A percentile compares a stretch with the other conserved stretches of the same genome.
Evolutionary conservation across 805 yeast genomes (phyloP).

Genomic region (Candida sithepensis): DNA sequence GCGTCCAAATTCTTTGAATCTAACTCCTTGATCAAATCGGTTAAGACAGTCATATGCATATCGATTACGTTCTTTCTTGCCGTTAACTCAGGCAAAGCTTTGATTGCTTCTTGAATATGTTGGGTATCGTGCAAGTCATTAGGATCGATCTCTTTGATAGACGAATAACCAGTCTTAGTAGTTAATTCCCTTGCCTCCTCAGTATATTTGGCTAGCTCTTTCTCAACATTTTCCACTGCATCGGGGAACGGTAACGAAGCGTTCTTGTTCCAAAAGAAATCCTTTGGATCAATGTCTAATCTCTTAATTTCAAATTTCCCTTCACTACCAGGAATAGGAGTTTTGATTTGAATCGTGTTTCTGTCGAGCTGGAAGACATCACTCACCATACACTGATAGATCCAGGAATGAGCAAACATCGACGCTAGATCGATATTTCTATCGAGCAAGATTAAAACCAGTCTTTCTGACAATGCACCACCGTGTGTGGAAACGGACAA

Average conservation of each 20-base stretch:
- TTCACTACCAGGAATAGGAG: constrained; percentile 21
- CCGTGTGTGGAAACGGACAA: constrained; percentile 1
- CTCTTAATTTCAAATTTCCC: constrained; percentile 44
- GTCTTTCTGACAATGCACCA: constrained; percentile 42
- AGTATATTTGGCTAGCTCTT: constrained; percentile 75
- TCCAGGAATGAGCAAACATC: constrained; percentile 97
- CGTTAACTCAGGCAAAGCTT: constrained; percentile 87
- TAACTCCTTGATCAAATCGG: constrained; percentile 75
- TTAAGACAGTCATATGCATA: constrained; percentile 94
- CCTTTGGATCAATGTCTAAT: constrained; percentile 88
- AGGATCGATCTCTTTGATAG: constrained; percentile 73
- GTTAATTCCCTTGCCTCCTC: constrained; percentile 86
- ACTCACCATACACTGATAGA: constrained; percentile 92
- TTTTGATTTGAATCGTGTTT: constrained; percentile 69
- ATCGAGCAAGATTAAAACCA: constrained; percentile 79
- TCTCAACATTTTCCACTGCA: constrained; percentile 95
- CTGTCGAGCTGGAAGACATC: constrained; percentile 83
- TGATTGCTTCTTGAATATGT: constrained; percentile 81
- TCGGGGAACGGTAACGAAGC: constrained; percentile 93
- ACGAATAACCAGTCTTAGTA: constrained; percentile 64
- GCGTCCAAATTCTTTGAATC: constrained; percentile 87
- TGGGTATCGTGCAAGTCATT: constrained; percentile 51
- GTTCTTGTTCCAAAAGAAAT: constrained; percentile 86
- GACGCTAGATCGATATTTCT: constrained; percentile 87
- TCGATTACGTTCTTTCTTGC: constrained; percentile 85